Conservation (phyloP, 2,329 filamentous ascomycete genomes). For the Sclerotinia borealis region DNA sequence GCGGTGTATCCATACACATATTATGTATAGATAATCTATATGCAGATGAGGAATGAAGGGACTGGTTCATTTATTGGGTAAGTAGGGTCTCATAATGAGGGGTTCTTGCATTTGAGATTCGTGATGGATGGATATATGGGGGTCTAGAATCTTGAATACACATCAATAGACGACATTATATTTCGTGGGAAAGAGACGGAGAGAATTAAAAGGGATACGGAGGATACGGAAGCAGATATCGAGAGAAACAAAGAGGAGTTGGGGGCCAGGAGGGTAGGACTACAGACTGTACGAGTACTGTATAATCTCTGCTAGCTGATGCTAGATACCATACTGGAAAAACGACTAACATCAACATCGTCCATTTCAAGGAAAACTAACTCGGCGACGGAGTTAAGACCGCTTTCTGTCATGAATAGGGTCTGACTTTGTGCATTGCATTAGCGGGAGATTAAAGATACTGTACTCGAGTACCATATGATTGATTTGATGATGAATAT, state of each 20-base stretch:
- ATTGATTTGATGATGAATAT: neutral
- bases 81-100: neutral
- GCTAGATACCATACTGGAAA: too few species aligned
- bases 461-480: too few species aligned
- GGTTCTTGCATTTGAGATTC: neutral
- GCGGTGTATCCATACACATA: too few species aligned
- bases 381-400: neutral
- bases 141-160: neutral
- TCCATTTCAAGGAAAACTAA: neutral
- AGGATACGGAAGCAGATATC: neutral
- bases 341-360: too few species aligned
- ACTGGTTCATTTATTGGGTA: neutral
- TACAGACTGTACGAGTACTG: too few species aligned
- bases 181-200: neutral
- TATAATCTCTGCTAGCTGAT: too few species aligned
- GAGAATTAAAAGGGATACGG: neutral
- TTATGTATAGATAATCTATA: too few species aligned
- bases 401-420: too few species aligned
- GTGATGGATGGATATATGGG: neutral
- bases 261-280: neutral
- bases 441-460: neutral
- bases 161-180: neutral
- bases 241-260: neutral
- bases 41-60: neutral
- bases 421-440: neutral